These are phyloP conservation scores for Carnegiea gigantea DNA, from an alignment of 179 eudicot genomes.

Conservation along the genomic window DNA sequence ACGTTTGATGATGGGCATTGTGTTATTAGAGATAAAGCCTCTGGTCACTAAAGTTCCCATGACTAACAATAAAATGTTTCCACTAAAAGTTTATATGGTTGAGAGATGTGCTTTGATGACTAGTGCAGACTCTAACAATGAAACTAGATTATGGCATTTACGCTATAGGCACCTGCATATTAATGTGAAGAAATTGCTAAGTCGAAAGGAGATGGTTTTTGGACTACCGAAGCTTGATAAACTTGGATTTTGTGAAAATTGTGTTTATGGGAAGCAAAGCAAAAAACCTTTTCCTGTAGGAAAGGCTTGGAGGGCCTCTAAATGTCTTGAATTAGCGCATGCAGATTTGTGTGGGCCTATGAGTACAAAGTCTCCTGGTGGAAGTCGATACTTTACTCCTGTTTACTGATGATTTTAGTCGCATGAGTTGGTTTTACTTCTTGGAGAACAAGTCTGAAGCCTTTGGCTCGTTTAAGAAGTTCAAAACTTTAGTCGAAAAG, in stretches of 20 bases:
- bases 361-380: not conserved
- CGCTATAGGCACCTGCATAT: not conserved
- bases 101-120: not conserved
- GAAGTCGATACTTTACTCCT: not conserved
- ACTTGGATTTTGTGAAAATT: constrained; percentile 8
- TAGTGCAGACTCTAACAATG: not conserved
- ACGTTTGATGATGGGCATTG: constrained; percentile 25
- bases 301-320: too few relatives aligned
- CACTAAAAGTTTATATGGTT: constrained; percentile 2
- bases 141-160: not conserved
- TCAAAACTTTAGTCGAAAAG: not conserved
- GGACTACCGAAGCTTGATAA: constrained; percentile 12
- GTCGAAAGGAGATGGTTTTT: constrained; percentile 15
- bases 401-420: not conserved
- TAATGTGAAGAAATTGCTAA: constrained; percentile 10
- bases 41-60: not conserved
- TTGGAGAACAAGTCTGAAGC: too few relatives aligned
- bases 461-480: not conserved
- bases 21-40: constrained; percentile 9
- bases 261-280: constrained; percentile 16
- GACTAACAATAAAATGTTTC: constrained; percentile 18
- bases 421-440: not conserved
- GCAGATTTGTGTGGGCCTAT: not conserved
- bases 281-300: constrained; percentile 17
- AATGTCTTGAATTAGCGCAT: too few relatives aligned